phyloP scores from a whole-genome alignment of 306 rosid species.

The Vachellia pachyceras region DNA sequence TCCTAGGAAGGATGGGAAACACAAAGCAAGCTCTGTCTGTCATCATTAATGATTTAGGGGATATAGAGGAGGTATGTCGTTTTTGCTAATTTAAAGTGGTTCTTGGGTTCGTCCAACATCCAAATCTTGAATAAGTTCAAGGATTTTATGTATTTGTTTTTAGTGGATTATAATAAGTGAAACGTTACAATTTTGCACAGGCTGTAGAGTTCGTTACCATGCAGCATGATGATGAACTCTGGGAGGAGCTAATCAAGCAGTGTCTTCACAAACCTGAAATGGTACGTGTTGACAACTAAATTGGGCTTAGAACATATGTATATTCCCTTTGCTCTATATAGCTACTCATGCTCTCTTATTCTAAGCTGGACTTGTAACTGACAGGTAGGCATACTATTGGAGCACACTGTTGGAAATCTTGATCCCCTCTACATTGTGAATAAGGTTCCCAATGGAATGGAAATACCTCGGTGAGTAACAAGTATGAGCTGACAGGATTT shows the following conservation, averaged over 20 bases:
- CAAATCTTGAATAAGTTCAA: conserved; percentile 13
- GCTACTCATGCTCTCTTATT: conserved; percentile 27
- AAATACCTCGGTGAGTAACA: conserved; percentile 85
- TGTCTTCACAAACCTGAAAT: conserved; percentile 49
- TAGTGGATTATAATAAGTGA: too few relatives aligned
- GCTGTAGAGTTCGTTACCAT: conserved; percentile 71
- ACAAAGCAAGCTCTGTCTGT: conserved; percentile 77
- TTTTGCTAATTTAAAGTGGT: conserved; percentile 33
- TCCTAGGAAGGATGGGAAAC: conserved; percentile 94
- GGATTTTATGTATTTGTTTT: conserved; percentile 23
- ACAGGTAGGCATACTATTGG: conserved; percentile 91
- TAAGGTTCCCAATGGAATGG: conserved; percentile 95
- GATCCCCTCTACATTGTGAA: conserved; percentile 73
- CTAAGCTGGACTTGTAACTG: conserved; percentile 41
- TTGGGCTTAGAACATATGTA: conserved; percentile 1
- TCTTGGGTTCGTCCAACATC: conserved; percentile 18
- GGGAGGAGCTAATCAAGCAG: conserved; percentile 49
- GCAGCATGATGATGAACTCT: conserved; percentile 51
- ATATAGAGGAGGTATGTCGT: conserved; percentile 77
- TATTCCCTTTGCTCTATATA: conserved; percentile 1
- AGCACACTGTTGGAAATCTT: conserved; percentile 89
- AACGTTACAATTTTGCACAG: conserved; percentile 48
- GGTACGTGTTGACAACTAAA: conserved; percentile 32
- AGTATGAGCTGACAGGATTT: conserved; percentile 25
- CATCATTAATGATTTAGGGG: conserved; percentile 75